These are phyloP conservation scores for Myxozyma neotropica DNA, from an alignment of 805 yeast species.

Conservation along the genomic window DNA sequence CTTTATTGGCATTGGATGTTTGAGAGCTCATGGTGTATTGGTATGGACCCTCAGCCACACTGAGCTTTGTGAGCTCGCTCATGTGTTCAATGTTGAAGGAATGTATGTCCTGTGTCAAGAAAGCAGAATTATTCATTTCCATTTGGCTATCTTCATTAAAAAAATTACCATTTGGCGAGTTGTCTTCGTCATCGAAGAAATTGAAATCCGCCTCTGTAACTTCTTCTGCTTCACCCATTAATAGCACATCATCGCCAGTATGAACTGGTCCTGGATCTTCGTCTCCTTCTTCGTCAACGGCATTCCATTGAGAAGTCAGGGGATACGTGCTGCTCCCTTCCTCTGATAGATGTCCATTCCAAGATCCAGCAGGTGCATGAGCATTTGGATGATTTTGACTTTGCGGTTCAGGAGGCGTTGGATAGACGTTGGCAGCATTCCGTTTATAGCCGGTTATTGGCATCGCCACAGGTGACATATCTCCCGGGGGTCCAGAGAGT, in stretches of 20 bases:
- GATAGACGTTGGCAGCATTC: slow-evolving; percentile 37
- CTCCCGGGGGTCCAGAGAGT: slow-evolving; percentile 10
- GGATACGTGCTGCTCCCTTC: slow-evolving; percentile 7
- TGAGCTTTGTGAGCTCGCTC: slow-evolving; percentile 9
- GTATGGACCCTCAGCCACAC: neutral
- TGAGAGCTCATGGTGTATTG: neutral
- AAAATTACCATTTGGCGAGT: slow-evolving; percentile 4
- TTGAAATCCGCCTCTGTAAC: slow-evolving; percentile 49
- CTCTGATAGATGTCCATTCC: slow-evolving; percentile 9
- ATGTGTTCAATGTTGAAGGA: slow-evolving; percentile 11
- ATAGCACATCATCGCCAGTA: slow-evolving; percentile 18
- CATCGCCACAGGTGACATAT: slow-evolving; percentile 11
- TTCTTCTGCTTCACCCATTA: slow-evolving; percentile 44
- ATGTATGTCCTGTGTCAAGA: slow-evolving; percentile 13
- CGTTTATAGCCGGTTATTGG: neutral
- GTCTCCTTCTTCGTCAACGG: slow-evolving; percentile 4
- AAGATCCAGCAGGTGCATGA: slow-evolving; percentile 10
- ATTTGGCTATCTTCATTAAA: slow-evolving; percentile 22
- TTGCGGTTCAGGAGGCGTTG: slow-evolving; percentile 44
- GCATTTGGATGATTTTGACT: slow-evolving; percentile 14
- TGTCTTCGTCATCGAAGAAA: slow-evolving; percentile 43
- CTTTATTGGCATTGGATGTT: neutral
- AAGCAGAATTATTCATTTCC: slow-evolving; percentile 10
- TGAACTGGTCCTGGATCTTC: slow-evolving; percentile 20
- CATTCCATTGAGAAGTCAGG: slow-evolving; percentile 10